phyloP scores from a whole-genome alignment of 2,329 filamentous ascomycete genomes.

The Exophiala phaeomuriformis region DNA sequence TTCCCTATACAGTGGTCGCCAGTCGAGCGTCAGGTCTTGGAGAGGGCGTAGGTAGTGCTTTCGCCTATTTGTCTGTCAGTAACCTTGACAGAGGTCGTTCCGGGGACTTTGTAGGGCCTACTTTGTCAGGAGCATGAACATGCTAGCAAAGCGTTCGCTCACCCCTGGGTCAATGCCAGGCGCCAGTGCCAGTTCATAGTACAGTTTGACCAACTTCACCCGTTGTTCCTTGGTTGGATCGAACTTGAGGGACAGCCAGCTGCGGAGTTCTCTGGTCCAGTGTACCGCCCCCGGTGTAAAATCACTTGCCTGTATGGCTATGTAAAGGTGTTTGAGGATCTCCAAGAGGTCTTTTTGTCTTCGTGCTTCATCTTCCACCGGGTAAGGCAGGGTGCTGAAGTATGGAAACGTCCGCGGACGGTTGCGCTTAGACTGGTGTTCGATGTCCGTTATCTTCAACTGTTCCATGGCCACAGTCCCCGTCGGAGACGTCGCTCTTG shows the following conservation, averaged over 20 bases:
- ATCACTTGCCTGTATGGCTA: conserved; percentile 83
- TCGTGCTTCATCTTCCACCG: conserved; percentile 70
- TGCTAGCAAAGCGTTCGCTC: conserved; percentile 86
- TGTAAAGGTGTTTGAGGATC: conserved; percentile 89
- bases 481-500: conserved; percentile 78
- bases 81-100: not conserved
- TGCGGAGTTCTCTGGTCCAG: conserved; percentile 92
- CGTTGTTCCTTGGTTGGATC: conserved; percentile 82
- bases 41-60: conserved; percentile 91
- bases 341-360: conserved; percentile 72
- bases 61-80: conserved; percentile 52
- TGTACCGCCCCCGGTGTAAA: conserved; percentile 89
- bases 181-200: conserved; percentile 87
- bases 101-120: conserved; percentile 40
- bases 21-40: conserved; percentile 85
- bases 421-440: conserved; percentile 58
- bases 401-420: conserved; percentile 87
- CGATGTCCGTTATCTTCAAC: conserved; percentile 42
- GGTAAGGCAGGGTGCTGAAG: conserved; percentile 80
- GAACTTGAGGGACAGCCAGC: conserved; percentile 95
- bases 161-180: conserved; percentile 77
- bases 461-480: conserved; percentile 43
- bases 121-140: conserved; percentile 96
- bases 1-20: conserved; percentile 87
- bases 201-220: conserved; percentile 77